phyloP scores from a whole-genome alignment of 805 yeast species.

The Sugiyamaella mastotermitis region DNA sequence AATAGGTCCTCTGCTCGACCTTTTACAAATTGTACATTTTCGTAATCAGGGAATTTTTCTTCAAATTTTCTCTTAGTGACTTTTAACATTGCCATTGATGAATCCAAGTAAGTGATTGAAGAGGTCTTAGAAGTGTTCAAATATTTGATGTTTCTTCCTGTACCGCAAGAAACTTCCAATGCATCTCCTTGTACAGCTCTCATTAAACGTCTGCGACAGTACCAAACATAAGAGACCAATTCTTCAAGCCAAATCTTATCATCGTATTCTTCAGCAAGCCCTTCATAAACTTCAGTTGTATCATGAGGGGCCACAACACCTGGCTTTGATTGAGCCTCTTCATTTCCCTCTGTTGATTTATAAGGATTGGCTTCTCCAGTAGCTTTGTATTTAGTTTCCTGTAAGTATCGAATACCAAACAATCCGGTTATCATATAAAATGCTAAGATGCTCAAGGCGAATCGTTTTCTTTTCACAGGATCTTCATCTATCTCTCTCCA shows the following conservation, averaged over 20 bases:
- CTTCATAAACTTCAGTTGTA: slow-evolving; percentile 61
- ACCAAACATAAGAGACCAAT: slow-evolving; percentile 38
- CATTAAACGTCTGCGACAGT: slow-evolving; percentile 74
- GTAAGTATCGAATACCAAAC: slow-evolving; percentile 25
- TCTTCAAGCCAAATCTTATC: slow-evolving; percentile 72
- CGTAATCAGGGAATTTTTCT: slow-evolving; percentile 56
- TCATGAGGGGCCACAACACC: slow-evolving; percentile 66
- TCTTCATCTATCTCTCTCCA: slow-evolving; percentile 14
- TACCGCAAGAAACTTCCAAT: slow-evolving; percentile 90
- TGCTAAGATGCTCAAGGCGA: slow-evolving; percentile 18
- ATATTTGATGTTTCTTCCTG: slow-evolving; percentile 86
- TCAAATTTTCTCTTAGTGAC: slow-evolving; percentile 69
- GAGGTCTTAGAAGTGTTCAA: slow-evolving; percentile 52
- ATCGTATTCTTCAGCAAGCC: slow-evolving; percentile 76
- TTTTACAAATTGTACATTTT: slow-evolving; percentile 77
- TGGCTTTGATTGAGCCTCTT: not conserved
- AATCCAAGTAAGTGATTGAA: slow-evolving; percentile 80
- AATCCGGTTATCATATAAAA: slow-evolving; percentile 21
- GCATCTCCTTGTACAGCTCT: slow-evolving; percentile 79
- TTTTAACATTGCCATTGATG: slow-evolving; percentile 82
- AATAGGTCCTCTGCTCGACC: slow-evolving; percentile 83
- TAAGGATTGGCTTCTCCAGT: slow-evolving; percentile 30
- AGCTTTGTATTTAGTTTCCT: slow-evolving; percentile 31
- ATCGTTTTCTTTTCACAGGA: slow-evolving; percentile 14
- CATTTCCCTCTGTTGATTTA: slow-evolving; percentile 17